These are phyloP conservation scores for Viridothelium virens DNA, from an alignment of 495 filamentous ascomycete genomes.

Conservation along the genomic window DNA sequence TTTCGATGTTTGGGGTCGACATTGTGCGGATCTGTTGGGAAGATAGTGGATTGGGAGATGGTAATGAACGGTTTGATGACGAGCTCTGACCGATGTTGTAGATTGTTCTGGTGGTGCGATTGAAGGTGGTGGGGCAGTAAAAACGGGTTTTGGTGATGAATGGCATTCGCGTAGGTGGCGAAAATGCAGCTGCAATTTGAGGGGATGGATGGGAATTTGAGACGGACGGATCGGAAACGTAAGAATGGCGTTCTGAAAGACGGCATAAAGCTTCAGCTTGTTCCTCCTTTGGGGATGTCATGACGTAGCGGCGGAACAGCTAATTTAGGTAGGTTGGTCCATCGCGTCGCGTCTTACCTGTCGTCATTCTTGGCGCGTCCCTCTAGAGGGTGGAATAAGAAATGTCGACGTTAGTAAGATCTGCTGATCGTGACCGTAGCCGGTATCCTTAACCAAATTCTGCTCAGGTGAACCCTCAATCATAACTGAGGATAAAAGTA, in stretches of 20 bases:
- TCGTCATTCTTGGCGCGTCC: slow-evolving; percentile 32
- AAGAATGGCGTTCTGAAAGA: neutral
- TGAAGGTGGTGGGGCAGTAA: slow-evolving; percentile 12
- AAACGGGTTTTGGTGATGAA: slow-evolving; percentile 8
- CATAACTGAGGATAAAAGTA: no score
- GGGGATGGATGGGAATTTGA: neutral
- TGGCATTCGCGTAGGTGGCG: neutral
- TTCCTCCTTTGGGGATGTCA: neutral
- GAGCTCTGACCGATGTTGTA: slow-evolving; percentile 6
- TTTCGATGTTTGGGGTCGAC: slow-evolving; percentile 34
- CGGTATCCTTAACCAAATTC: no score
- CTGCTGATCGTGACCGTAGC: no score
- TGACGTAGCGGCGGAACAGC: slow-evolving; percentile 7
- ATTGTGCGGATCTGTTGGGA: slow-evolving; percentile 11
- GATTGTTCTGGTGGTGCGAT: slow-evolving; percentile 13
- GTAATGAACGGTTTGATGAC: neutral
- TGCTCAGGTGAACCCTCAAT: no score
- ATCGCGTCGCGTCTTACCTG: neutral
- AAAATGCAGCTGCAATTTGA: neutral
- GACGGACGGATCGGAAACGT: neutral
- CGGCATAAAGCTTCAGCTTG: neutral
- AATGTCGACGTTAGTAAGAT: no score
- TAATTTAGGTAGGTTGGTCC: neutral
- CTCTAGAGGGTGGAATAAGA: no score
- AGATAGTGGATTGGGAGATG: neutral